Evolutionary conservation across 192 early-diverging fungal species (phyloP).

Genomic region (Oehlia diaphana): DNA sequence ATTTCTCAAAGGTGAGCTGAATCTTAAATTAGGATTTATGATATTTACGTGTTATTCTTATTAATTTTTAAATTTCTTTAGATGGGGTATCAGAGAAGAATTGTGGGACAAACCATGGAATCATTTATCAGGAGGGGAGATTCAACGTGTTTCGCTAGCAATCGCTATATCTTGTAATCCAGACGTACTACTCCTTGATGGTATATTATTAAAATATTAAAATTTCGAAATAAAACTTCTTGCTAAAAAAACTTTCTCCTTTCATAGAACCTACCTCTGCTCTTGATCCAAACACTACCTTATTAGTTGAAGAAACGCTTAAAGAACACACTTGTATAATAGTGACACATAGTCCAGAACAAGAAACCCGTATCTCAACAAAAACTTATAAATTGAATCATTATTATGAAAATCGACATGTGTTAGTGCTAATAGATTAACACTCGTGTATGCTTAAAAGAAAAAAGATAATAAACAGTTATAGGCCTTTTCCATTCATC

Average conservation of each 20-base stretch:
- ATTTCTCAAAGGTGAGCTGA: constrained; percentile 8
- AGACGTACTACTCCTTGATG: constrained; percentile 77
- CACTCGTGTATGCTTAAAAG: too few relatives aligned
- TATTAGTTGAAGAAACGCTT: constrained; percentile 73
- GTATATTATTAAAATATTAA: constrained; percentile 33
- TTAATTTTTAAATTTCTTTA: constrained; percentile 50
- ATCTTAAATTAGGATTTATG: background rate
- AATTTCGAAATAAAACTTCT: background rate
- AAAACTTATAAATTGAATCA: background rate
- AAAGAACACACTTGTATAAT: constrained; percentile 66
- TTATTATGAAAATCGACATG: background rate
- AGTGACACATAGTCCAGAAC: constrained; percentile 78
- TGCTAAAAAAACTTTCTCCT: background rate
- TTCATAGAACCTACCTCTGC: constrained; percentile 78
- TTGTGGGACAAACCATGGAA: constrained; percentile 77
- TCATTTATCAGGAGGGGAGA: constrained; percentile 82
- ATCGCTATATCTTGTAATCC: constrained; percentile 78
- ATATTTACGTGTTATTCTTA: background rate
- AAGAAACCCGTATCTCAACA: constrained; percentile 61
- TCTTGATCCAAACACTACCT: constrained; percentile 68
- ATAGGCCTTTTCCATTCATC: too few relatives aligned
- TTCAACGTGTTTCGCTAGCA: constrained; percentile 78
- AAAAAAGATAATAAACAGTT: too few relatives aligned
- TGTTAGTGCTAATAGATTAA: background rate
- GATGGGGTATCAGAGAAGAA: constrained; percentile 69